These are phyloP conservation scores for Torulaspora indica DNA, from an alignment of 805 yeast species.

Conservation along the genomic window DNA sequence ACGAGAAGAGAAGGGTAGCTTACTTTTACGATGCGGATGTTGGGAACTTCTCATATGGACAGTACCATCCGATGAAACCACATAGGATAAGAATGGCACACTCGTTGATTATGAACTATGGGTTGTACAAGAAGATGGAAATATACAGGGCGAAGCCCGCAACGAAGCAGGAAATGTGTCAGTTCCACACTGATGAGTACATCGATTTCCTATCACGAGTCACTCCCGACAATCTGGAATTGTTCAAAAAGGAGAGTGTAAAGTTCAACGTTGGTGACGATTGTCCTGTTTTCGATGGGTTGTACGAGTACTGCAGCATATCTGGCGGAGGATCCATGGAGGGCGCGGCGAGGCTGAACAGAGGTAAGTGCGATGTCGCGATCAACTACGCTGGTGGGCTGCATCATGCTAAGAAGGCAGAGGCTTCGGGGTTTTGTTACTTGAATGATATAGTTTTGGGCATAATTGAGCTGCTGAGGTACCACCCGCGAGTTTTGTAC, in stretches of 20 bases:
- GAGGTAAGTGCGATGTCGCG: slow-evolving; percentile 88
- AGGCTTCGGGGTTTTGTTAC: slow-evolving; percentile 94
- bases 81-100: slow-evolving; percentile 99
- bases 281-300: slow-evolving; percentile 92
- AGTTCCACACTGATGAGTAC: slow-evolving; percentile 96
- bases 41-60: slow-evolving; percentile 96
- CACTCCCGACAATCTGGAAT: slow-evolving; percentile 85
- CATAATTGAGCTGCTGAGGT: slow-evolving; percentile 74
- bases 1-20: slow-evolving; percentile 55
- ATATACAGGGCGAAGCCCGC: slow-evolving; percentile 97
- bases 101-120: slow-evolving; percentile 93
- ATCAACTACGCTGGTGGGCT: slow-evolving; percentile 96
- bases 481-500: slow-evolving; percentile 88
- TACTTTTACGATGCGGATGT: slow-evolving; percentile 87
- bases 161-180: slow-evolving; percentile 96
- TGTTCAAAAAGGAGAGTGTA: slow-evolving; percentile 81
- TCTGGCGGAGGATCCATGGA: slow-evolving; percentile 93
- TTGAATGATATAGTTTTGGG: slow-evolving; percentile 91
- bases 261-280: slow-evolving; percentile 91
- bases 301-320: slow-evolving; percentile 82
- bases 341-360: slow-evolving; percentile 79
- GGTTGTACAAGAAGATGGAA: slow-evolving; percentile 94
- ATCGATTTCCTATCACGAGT: slow-evolving; percentile 87
- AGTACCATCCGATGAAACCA: slow-evolving; percentile 99
- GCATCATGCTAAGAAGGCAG: slow-evolving; percentile 93